Conservation (phyloP, 2,329 filamentous ascomycete genomes). For the Albophoma yamanashiensis region DNA sequence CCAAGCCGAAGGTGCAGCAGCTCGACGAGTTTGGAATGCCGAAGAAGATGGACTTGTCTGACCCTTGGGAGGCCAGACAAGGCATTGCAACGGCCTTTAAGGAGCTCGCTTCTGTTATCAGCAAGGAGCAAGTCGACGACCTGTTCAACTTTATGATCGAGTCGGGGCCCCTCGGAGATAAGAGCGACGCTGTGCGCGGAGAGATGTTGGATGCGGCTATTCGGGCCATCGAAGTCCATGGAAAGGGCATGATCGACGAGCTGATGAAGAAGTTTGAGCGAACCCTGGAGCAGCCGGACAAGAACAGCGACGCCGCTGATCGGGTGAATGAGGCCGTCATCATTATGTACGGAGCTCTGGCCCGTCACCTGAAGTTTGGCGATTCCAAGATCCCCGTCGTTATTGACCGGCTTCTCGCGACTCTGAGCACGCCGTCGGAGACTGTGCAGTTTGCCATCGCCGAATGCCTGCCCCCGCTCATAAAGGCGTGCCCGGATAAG, state of each 20-base stretch:
- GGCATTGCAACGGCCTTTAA: slow-evolving; percentile 82
- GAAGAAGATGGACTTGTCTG: slow-evolving; percentile 73
- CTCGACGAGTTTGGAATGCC: slow-evolving; percentile 94
- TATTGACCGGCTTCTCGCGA: slow-evolving; percentile 73
- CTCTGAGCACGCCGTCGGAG: slow-evolving; percentile 88
- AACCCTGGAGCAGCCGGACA: slow-evolving; percentile 77
- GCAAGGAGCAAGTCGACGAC: slow-evolving; percentile 56
- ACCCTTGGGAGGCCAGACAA: slow-evolving; percentile 86
- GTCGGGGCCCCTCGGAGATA: slow-evolving; percentile 77
- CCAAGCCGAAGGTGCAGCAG: slow-evolving; percentile 72
- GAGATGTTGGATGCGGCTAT: slow-evolving; percentile 92
- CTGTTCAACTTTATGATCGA: slow-evolving; percentile 83
- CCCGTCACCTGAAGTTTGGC: slow-evolving; percentile 74
- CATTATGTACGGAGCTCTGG: slow-evolving; percentile 91
- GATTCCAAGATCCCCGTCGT: slow-evolving; percentile 83
- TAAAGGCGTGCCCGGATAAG: slow-evolving; percentile 69
- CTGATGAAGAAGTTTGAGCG: slow-evolving; percentile 88
- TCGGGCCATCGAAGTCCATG: slow-evolving; percentile 68
- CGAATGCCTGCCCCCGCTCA: slow-evolving; percentile 84
- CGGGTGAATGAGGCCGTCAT: slow-evolving; percentile 95
- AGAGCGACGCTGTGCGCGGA: slow-evolving; percentile 62
- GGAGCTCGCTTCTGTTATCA: slow-evolving; percentile 64
- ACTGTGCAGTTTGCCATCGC: slow-evolving; percentile 95
- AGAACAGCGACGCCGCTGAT: slow-evolving; percentile 71
- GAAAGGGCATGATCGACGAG: slow-evolving; percentile 71